phyloP scores from a whole-genome alignment of 2,329 filamentous ascomycete genomes.

The Penicillium sp. region DNA sequence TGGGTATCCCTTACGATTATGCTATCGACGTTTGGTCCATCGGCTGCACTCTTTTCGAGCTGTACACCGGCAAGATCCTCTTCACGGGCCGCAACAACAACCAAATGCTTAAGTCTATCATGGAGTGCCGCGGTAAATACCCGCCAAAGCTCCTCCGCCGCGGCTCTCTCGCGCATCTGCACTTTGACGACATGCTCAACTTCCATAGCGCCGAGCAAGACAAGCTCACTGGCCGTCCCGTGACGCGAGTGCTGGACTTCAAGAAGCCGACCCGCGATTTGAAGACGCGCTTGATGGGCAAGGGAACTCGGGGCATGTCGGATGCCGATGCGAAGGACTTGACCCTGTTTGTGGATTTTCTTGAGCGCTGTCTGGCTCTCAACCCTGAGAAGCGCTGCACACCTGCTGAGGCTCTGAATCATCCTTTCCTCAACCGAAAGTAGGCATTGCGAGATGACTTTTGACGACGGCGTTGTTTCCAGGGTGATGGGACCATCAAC shows the following conservation, averaged over 20 bases:
- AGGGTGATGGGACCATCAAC: neutral
- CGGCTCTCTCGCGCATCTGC: slow-evolving; percentile 71
- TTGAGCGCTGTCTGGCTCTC: slow-evolving; percentile 84
- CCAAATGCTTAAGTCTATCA: slow-evolving; percentile 94
- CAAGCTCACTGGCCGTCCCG: slow-evolving; percentile 79
- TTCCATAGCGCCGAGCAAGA: slow-evolving; percentile 86
- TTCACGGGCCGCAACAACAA: slow-evolving; percentile 97
- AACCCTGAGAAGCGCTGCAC: slow-evolving; percentile 93
- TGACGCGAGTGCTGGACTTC: slow-evolving; percentile 48
- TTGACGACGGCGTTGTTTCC: neutral
- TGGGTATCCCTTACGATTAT: slow-evolving; percentile 95
- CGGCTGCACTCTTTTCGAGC: slow-evolving; percentile 93
- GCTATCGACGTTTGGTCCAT: slow-evolving; percentile 97
- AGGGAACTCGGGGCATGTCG: slow-evolving; percentile 71
- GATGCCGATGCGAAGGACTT: slow-evolving; percentile 76
- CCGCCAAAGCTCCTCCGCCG: slow-evolving; percentile 85
- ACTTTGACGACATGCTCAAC: slow-evolving; percentile 83
- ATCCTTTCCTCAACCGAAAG: slow-evolving; percentile 74
- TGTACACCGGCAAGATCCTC: slow-evolving; percentile 96
- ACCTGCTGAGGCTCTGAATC: slow-evolving; percentile 79
- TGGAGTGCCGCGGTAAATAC: slow-evolving; percentile 92
- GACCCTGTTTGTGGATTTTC: slow-evolving; percentile 78
- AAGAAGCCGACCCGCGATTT: slow-evolving; percentile 78
- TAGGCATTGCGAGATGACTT: neutral
- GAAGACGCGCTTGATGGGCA: slow-evolving; percentile 72